Base-by-base conservation (phyloP, 208 protist species). In the Crithidia mellificae region DNA sequence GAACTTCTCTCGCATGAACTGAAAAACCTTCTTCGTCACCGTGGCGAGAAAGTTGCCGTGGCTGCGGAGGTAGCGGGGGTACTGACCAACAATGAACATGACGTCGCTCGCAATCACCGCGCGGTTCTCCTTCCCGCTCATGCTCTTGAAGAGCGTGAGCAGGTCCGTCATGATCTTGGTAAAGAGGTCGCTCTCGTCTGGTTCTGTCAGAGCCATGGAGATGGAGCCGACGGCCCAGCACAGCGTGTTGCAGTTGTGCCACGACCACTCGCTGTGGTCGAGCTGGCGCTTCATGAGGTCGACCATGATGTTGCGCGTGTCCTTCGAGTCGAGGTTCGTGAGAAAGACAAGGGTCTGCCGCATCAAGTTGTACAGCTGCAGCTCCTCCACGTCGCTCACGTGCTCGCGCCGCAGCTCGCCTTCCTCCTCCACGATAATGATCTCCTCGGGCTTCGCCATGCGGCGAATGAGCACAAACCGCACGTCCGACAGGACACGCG, bases 21-120 rank as follows among this genome's bases (percentile, higher is more conserved):
- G 98, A 69, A 99, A 99, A 9, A 99, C 88, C 76, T 99, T 99
- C 29, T 96, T 91, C 3, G 98, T 93, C 4, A 99, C 99, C 0
- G 98, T 99, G 63, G 98, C 97, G 39, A 99, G 80, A 80, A 99
- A 99, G 54, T 89, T 96, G 85, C 88, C 96, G 80, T 99, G 98
- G n/a, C 84, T 89, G 20, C 88, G 82, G n/a, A 99, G 84, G 78
- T 98, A 99, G 64, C 98, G 84, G 8, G 98, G 98, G 78, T 99
- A 99, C 82, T 99, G 98, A 12, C 98, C 98, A 2, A 99, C 98
- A 50, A 99, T 97, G 80, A 99, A 99, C 98, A 99, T 99, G 65
- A 99, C 99, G 74, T 99, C 98, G 68, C 88, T 97, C 1, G 98
- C 98, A 70, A 99, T 98, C 14, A 99, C 98, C 1, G 98, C 98